phyloP scores from a whole-genome alignment of 2,329 filamentous ascomycete species.

The Phialophora verrucosa region DNA sequence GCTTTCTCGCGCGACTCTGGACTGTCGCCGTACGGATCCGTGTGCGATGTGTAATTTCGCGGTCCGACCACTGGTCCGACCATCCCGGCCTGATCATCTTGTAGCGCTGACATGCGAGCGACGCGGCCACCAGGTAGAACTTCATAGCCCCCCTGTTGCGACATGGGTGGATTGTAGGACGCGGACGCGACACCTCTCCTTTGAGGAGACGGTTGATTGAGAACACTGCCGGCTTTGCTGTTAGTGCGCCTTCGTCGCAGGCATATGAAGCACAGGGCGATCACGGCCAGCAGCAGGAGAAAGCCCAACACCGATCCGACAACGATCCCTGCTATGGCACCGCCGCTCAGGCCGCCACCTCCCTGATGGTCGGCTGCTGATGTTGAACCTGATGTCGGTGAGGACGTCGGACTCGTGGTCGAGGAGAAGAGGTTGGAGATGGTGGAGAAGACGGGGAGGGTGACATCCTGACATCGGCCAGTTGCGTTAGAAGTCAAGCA shows the following conservation, averaged over 20 bases:
- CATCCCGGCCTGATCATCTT: constrained; percentile 57
- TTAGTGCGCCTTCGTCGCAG: constrained; percentile 62
- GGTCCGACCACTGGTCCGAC: constrained; percentile 48
- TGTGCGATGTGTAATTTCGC: constrained; percentile 61
- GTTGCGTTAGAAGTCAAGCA: constrained; percentile 83
- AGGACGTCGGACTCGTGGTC: constrained; percentile 64
- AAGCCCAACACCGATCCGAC: constrained; percentile 77
- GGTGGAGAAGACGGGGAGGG: constrained; percentile 72
- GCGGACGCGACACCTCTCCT: constrained; percentile 53
- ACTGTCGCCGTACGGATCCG: constrained; percentile 73
- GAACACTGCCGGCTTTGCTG: constrained; percentile 73
- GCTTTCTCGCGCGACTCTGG: constrained; percentile 68
- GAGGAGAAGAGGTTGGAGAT: constrained; percentile 67
- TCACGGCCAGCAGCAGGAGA: constrained; percentile 69
- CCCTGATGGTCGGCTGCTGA: constrained; percentile 52
- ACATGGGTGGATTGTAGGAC: constrained; percentile 47
- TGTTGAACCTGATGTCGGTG: constrained; percentile 67
- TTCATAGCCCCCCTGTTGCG: constrained; percentile 63
- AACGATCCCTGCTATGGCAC: constrained; percentile 88
- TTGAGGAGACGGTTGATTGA: constrained; percentile 85
- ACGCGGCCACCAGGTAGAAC: constrained; percentile 86
- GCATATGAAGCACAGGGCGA: constrained; percentile 64
- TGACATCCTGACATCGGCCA: constrained; percentile 73
- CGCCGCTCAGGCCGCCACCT: constrained; percentile 71
- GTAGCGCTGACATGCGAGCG: constrained; percentile 92